A percentile compares a stretch with the other conserved stretches of the same genome.
Conservation (phyloP, 176 grass and related monocot genomes). For the Aegilops umbellulata region DNA sequence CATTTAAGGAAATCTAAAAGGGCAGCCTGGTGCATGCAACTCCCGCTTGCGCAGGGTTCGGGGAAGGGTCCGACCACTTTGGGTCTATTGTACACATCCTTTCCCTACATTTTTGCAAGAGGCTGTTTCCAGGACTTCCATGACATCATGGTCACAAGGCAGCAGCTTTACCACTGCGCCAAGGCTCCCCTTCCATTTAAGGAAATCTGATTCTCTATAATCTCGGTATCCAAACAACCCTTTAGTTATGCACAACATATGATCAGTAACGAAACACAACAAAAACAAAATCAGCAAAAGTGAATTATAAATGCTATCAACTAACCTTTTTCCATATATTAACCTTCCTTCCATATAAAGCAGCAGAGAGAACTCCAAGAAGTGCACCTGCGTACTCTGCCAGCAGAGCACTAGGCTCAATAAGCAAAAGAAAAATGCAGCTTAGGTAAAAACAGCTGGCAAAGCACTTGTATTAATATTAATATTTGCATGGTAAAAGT, state of each 20-base stretch:
- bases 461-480: background rate
- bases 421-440: constrained; percentile 34
- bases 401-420: constrained; percentile 74
- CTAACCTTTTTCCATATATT: constrained; percentile 86
- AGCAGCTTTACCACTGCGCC: too few species aligned
- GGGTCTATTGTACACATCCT: too few species aligned
- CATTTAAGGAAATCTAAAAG: too few species aligned
- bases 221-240: too few species aligned
- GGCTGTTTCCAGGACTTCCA: too few species aligned
- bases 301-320: background rate
- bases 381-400: constrained; percentile 94
- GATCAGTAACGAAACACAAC: background rate
- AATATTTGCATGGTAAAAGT: background rate
- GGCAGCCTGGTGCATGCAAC: too few species aligned
- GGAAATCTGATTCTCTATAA: too few species aligned
- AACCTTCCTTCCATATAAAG: constrained; percentile 89
- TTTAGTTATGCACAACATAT: background rate
- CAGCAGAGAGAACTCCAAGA: constrained; percentile 94
- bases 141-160: too few species aligned
- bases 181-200: too few species aligned
- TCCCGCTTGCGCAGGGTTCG: too few species aligned
- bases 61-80: too few species aligned
- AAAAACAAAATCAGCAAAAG: background rate
- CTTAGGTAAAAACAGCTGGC: constrained; percentile 17
- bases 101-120: too few species aligned